These are phyloP conservation scores for Trematosphaeria pertusa DNA, from an alignment of 2,329 filamentous ascomycete species.

Conservation along the genomic window DNA sequence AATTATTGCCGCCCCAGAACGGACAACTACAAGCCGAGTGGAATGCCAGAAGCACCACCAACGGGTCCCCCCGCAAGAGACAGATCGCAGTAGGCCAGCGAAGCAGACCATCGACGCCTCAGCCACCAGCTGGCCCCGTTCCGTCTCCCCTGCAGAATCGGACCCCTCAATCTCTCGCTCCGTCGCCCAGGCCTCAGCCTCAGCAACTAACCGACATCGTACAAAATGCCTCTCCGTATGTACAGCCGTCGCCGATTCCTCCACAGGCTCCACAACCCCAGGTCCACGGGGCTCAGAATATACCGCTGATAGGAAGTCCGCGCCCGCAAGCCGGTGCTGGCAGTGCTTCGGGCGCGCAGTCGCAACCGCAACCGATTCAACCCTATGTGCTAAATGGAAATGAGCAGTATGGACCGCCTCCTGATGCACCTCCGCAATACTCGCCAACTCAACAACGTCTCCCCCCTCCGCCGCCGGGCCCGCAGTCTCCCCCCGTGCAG, in stretches of 20 bases:
- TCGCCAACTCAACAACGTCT: slow-evolving; percentile 38
- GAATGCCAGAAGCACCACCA: slow-evolving; percentile 31
- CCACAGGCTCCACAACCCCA: slow-evolving; percentile 42
- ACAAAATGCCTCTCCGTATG: slow-evolving; percentile 41
- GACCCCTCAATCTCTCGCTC: slow-evolving; percentile 24
- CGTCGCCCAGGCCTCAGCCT: slow-evolving; percentile 27
- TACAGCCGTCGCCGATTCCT: slow-evolving; percentile 48
- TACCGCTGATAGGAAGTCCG: slow-evolving; percentile 34
- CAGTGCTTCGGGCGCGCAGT: too few species aligned
- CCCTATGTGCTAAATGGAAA: slow-evolving; percentile 31
- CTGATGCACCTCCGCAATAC: slow-evolving; percentile 36
- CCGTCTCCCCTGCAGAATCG: slow-evolving; percentile 15
- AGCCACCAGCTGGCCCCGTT: slow-evolving; percentile 14
- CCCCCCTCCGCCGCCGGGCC: slow-evolving; percentile 30
- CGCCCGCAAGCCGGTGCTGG: too few species aligned
- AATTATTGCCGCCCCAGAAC: slow-evolving; percentile 14
- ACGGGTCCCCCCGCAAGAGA: slow-evolving; percentile 39
- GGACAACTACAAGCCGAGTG: slow-evolving; percentile 20
- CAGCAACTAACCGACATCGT: slow-evolving; percentile 32
- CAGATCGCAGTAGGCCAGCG: slow-evolving; percentile 22
- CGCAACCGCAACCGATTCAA: slow-evolving; percentile 33
- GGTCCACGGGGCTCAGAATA: slow-evolving; percentile 20
- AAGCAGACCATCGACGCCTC: slow-evolving; percentile 25
- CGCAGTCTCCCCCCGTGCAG: slow-evolving; percentile 43
- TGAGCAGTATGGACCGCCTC: slow-evolving; percentile 34